Evolutionary conservation across 1,284 basidiomycete genomes (phyloP).

Genomic region (Butyriboletus appendiculatus): DNA sequence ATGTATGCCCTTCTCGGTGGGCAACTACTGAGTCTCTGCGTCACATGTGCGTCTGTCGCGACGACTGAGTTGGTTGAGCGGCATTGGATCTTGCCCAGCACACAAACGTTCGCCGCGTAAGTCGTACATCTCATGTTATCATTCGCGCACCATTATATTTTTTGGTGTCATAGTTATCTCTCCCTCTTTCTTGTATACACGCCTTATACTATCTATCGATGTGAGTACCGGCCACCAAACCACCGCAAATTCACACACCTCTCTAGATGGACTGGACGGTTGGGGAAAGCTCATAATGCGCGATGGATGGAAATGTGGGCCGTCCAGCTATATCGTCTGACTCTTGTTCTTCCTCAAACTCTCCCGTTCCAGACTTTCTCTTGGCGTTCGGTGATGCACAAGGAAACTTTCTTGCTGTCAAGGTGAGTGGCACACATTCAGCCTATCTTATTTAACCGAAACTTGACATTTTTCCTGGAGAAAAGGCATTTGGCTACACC

Average conservation of each 20-base stretch:
- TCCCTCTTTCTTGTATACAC: constrained; percentile 74
- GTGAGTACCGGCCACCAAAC: constrained; percentile 38
- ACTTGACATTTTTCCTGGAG: background rate
- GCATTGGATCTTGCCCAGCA: constrained; percentile 74
- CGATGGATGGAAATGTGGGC: constrained; percentile 87
- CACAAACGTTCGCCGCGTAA: constrained; percentile 77
- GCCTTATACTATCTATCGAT: constrained; percentile 82
- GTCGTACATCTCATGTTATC: constrained; percentile 28
- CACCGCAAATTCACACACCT: background rate
- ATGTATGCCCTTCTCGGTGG: constrained; percentile 31
- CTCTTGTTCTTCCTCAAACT: background rate
- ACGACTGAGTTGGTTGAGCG: constrained; percentile 70
- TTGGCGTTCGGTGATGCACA: constrained; percentile 78
- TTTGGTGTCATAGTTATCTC: constrained; percentile 59
- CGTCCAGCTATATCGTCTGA: background rate
- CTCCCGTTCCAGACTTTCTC: constrained; percentile 57
- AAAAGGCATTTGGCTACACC: constrained; percentile 78
- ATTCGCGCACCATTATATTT: background rate
- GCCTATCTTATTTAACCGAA: background rate
- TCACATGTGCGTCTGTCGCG: constrained; percentile 47
- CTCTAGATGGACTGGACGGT: constrained; percentile 70
- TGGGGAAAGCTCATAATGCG: constrained; percentile 69
- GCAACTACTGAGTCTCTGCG: constrained; percentile 24
- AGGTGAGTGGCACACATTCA: constrained; percentile 40
- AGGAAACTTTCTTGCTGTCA: constrained; percentile 82